Conservation (phyloP, 208 protist species). For the Leishmania martiniquensis region DNA sequence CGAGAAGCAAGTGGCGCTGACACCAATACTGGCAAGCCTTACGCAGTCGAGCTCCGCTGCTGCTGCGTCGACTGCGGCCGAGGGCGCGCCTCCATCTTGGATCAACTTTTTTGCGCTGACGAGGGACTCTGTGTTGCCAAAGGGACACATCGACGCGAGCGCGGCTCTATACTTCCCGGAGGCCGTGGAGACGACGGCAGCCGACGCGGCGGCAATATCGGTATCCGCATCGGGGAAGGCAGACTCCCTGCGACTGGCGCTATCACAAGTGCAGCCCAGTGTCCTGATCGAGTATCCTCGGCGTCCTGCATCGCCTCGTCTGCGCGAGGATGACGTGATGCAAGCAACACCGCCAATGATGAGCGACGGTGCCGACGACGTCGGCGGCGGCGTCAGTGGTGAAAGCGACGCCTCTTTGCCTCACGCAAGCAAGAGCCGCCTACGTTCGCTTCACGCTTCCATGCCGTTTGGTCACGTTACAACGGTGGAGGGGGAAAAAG, state of each 20-base stretch:
- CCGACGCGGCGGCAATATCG: not conserved
- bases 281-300: slow-evolving; percentile 43
- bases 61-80: not conserved
- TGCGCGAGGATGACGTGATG: slow-evolving; percentile 47
- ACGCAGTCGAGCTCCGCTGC: no score
- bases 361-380: not conserved
- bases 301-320: slow-evolving; percentile 29
- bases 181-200: not conserved
- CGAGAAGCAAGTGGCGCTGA: not conserved
- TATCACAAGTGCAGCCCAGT: not conserved
- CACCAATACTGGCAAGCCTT: slow-evolving; percentile 11
- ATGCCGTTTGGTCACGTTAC: slow-evolving; percentile 12
- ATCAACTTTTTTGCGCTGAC: slow-evolving; percentile 41
- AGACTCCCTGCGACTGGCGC: slow-evolving; percentile 5
- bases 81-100: slow-evolving; percentile 24
- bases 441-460: not conserved
- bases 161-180: slow-evolving; percentile 30
- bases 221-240: not conserved
- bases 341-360: slow-evolving; percentile 31
- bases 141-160: slow-evolving; percentile 18
- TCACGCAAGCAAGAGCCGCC: not conserved
- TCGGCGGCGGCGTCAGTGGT: not conserved
- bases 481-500: not conserved
- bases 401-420: not conserved
- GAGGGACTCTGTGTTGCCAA: slow-evolving; percentile 35